These are phyloP conservation scores for Rutstroemia sp. DNA, from an alignment of 2,329 filamentous ascomycete species.

Conservation along the genomic window DNA sequence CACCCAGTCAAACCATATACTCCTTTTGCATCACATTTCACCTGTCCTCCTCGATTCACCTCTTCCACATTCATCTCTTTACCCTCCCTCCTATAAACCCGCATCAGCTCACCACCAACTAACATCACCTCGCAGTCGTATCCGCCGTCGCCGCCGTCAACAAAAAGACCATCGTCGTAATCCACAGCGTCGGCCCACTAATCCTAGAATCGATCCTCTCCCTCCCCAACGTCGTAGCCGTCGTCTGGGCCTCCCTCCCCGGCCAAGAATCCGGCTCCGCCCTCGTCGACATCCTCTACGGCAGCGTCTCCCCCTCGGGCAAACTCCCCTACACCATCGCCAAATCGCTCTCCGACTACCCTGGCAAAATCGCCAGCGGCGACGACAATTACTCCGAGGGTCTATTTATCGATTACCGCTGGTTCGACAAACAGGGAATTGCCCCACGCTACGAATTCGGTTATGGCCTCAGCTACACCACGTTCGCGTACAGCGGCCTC, in stretches of 20 bases:
- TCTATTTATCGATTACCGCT: conserved; percentile 44
- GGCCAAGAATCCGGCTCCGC: conserved; percentile 56
- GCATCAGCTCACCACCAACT: no score
- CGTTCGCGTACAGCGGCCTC: conserved; percentile 33
- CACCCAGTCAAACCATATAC: no score
- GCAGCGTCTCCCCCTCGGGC: conserved; percentile 44
- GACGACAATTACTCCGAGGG: conserved; percentile 37
- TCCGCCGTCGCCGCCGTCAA: conserved; percentile 49
- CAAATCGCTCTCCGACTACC: conserved; percentile 40
- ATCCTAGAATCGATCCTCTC: conserved; percentile 53
- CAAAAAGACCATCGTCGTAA: conserved; percentile 54
- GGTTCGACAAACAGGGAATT: conserved; percentile 39
- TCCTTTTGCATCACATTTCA: no score
- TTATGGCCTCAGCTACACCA: conserved; percentile 50
- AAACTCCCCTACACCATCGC: conserved; percentile 53
- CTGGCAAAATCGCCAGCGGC: conserved; percentile 18
- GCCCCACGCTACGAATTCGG: conserved; percentile 34
- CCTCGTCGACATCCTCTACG: conserved; percentile 54
- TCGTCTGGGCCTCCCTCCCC: conserved; percentile 52
- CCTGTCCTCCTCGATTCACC: no score
- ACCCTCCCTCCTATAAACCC: no score
- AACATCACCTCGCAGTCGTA: conserved; percentile 33
- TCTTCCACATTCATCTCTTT: no score
- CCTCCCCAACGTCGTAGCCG: conserved; percentile 54
- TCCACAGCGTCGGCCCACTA: conserved; percentile 55